These are phyloP conservation scores for Dothiorella sarmentorum DNA, from an alignment of 2,329 filamentous ascomycete species.

Conservation along the genomic window DNA sequence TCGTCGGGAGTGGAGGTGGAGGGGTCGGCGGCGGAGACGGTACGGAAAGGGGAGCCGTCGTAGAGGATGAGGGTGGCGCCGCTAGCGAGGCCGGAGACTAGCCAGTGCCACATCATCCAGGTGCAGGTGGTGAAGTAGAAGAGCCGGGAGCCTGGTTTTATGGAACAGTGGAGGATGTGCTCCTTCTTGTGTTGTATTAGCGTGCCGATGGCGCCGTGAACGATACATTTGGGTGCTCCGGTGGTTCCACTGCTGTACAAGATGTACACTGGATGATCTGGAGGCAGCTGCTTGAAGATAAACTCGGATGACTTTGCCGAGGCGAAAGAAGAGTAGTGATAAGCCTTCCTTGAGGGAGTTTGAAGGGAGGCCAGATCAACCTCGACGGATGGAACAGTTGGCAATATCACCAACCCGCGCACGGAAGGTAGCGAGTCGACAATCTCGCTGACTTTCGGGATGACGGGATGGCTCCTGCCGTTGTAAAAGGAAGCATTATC, in stretches of 20 bases:
- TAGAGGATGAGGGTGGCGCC: conserved; percentile 85
- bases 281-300: conserved; percentile 70
- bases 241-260: conserved; percentile 93
- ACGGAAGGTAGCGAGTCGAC: conserved; percentile 64
- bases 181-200: conserved; percentile 97
- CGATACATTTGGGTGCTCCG: conserved; percentile 82
- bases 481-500: conserved; percentile 91
- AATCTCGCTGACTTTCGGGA: conserved; percentile 76
- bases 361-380: conserved; percentile 41
- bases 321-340: conserved; percentile 32
- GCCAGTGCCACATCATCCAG: conserved; percentile 99
- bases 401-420: conserved; percentile 69
- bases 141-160: conserved; percentile 67
- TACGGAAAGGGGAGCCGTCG: conserved; percentile 82
- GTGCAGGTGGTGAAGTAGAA: conserved; percentile 95
- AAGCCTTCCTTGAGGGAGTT: conserved; percentile 31
- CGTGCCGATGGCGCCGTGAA: conserved; percentile 86
- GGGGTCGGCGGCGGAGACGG: conserved; percentile 36
- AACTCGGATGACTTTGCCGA: conserved; percentile 28
- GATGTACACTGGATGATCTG: conserved; percentile 89
- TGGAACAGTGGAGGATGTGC: conserved; percentile 80
- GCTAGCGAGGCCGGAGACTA: conserved; percentile 77
- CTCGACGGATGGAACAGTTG: conserved; percentile 53
- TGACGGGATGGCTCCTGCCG: conserved; percentile 79
- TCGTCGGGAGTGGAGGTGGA: conserved; percentile 61